Evolutionary conservation across 129 eudicot genomes (phyloP).

Genomic region (Artemisia tridentata): DNA sequence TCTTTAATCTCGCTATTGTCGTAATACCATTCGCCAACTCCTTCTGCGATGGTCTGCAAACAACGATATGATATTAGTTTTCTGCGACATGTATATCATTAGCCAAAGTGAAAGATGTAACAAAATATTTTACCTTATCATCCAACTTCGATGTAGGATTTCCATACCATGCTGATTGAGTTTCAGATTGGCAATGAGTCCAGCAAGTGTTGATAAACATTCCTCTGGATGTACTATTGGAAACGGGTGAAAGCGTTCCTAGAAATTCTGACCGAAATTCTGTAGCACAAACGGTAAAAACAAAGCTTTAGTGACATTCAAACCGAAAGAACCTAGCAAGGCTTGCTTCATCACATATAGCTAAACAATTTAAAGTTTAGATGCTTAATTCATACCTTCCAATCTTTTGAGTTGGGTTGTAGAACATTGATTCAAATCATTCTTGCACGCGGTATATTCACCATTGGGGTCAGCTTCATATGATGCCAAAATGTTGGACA

Average conservation of each 20-base stretch:
- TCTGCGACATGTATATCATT: too few relatives aligned
- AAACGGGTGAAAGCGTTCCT: constrained; percentile 12
- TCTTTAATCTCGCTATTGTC: constrained; percentile 19
- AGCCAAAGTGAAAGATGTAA: not conserved
- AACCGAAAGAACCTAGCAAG: not conserved
- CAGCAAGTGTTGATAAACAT: constrained; percentile 46
- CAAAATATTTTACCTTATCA: constrained; percentile 24
- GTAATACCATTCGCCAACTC: constrained; percentile 46
- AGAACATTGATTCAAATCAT: constrained; percentile 24
- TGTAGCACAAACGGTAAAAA: constrained; percentile 12
- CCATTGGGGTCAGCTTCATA: constrained; percentile 40
- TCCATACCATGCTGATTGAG: constrained; percentile 27
- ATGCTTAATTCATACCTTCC: constrained; percentile 17
- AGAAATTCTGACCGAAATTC: constrained; percentile 37
- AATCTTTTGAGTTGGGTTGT: constrained; percentile 26
- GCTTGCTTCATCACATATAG: not conserved
- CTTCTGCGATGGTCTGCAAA: constrained; percentile 30
- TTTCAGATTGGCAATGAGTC: constrained; percentile 43
- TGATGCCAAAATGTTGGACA: constrained; percentile 33
- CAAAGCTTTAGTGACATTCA: not conserved
- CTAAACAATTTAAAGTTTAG: too few relatives aligned
- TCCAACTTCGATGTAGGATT: constrained; percentile 21
- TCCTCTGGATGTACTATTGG: constrained; percentile 31
- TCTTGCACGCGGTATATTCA: constrained; percentile 27
- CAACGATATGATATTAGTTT: not conserved